Evolutionary conservation across 2,329 filamentous ascomycete species (phyloP), one percentile per base, ranked within the genome.

Genomic region (Paecilomyces dactylethromorphus): DNA sequence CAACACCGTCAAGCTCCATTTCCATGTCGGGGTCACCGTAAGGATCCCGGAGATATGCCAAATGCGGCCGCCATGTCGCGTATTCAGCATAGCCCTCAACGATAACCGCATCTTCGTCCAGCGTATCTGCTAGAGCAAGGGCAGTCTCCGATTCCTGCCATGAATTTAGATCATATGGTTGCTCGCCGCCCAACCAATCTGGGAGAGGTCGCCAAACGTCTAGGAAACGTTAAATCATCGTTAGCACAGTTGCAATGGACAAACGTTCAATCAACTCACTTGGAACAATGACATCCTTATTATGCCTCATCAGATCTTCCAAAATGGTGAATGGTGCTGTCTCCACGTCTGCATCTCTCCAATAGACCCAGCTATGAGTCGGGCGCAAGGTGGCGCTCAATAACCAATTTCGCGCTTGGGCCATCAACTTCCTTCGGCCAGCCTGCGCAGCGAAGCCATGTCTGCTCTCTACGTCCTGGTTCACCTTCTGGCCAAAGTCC

Each of bases 141-240:
- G 94, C 94, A 0, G 94, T 99, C 71, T 99, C 95, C 0, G 94
- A 99, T 76, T 99, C 94, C 75, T 99, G 94, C 94, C 94, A 99
- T 15, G 93, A 97, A 75, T 99, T 99, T 67, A 99, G 76, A 76
- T 99, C 94, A 74, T 99, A 99, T 1, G 94, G 94, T 73, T 99
- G 94, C 74, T 99, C 94, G 68, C 94, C 95, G 53, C 94, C 94
- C 24, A 99, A 89, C 94, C 94, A 99, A 75, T 99, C 94, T 6
- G 94, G 94, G 54, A 99, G 84, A n/a, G 94, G 94, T 64, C 94
- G 88, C 94, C 94, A 99, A 60, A 99, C 94, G 78, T 99, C 89
- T 92, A 61, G n/a, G 56, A 51, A 50, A 55, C 21, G 57, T n/a
- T n/a, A n/a, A 56, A 2, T n/a, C 18, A 15, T 56, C 5, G 33